Base-by-base conservation (phyloP, 768 basidiomycete genomes). In the Tulasnella sp. region DNA sequence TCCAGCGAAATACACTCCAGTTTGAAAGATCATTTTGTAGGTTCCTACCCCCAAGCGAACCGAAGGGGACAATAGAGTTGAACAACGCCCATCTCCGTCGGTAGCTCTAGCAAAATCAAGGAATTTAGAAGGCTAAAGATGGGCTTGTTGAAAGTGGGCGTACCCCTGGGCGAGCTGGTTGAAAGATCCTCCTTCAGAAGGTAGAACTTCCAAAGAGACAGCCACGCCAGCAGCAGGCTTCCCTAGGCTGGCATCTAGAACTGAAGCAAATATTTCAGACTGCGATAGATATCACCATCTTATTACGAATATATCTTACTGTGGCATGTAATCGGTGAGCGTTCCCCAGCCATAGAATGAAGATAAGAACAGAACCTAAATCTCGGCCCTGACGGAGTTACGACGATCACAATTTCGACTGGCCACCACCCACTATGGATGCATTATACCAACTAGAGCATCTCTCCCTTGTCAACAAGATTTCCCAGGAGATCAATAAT, bases 391-490 rank as follows among this genome's bases (percentile, higher is more conserved):
- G 21, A 43, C 24, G 23, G 55, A 29, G 3, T 44, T 42, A 48
- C 17, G 27, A 38, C 42, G 43, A 26, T 56, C 45, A 27, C 34
- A 56, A 45, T 56, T 56, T 56, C 34, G 55, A 56, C 55, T 24
- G 55, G 32, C 58, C 51, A 59, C 58, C 45, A 59, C 55, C 21
- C 30, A 59, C 17, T 43, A 62, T 58, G 64, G 65, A 69, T 65
- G 91, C 94, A 74, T 75, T 99, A 62, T 88, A 94, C 74, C 83
- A 89, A 70, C 86, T 99, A 72, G 96, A 98, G 72, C 78, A 86
- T 61, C 83, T 99, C 50, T 94, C 92, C 38, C 77, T 98, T 43
- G 85, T 96, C 60, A 84, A 86, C 61, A 88, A 89, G 70, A 88
- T 99, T 67, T 86, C 86, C 0, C 90, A 94, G 71, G 94, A 98